Conservation (phyloP, 768 basidiomycete genomes). For the Cubamyces lactineus region DNA sequence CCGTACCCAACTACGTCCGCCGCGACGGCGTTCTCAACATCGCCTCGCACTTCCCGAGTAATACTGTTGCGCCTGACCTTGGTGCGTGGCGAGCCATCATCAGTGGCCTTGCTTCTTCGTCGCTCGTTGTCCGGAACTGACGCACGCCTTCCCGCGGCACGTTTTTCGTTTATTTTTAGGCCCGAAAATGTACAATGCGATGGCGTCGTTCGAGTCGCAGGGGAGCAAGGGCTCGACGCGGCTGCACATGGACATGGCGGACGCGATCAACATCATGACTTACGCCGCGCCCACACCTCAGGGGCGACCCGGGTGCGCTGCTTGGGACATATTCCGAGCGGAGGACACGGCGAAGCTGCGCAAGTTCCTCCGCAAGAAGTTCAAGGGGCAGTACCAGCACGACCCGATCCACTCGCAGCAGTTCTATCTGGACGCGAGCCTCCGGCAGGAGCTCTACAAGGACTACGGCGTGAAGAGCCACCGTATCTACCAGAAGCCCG, state of each 20-base stretch:
- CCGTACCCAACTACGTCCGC: slow-evolving; percentile 88
- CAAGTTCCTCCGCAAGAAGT: slow-evolving; percentile 68
- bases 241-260: slow-evolving; percentile 94
- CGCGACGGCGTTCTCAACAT: slow-evolving; percentile 89
- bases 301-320: slow-evolving; percentile 72
- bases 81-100: slow-evolving; percentile 45
- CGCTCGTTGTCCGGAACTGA: too few species aligned
- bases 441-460: slow-evolving; percentile 70
- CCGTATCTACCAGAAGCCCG: slow-evolving; percentile 87
- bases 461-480: slow-evolving; percentile 74
- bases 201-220: slow-evolving; percentile 64
- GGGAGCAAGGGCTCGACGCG: slow-evolving; percentile 86
- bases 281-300: slow-evolving; percentile 64
- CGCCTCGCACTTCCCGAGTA: slow-evolving; percentile 84
- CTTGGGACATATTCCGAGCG: slow-evolving; percentile 89
- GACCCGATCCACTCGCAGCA: slow-evolving; percentile 94
- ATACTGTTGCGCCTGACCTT: slow-evolving; percentile 78
- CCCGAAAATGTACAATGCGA: slow-evolving; percentile 95
- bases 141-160: not conserved
- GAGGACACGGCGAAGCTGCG: slow-evolving; percentile 82
- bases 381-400: slow-evolving; percentile 53
- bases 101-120: too few species aligned
- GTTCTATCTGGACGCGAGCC: slow-evolving; percentile 75
- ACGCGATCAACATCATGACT: slow-evolving; percentile 90
- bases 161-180: slow-evolving; percentile 46